These are phyloP conservation scores for Fusarium graminum DNA, from an alignment of 2,329 filamentous ascomycete species.

Conservation along the genomic window DNA sequence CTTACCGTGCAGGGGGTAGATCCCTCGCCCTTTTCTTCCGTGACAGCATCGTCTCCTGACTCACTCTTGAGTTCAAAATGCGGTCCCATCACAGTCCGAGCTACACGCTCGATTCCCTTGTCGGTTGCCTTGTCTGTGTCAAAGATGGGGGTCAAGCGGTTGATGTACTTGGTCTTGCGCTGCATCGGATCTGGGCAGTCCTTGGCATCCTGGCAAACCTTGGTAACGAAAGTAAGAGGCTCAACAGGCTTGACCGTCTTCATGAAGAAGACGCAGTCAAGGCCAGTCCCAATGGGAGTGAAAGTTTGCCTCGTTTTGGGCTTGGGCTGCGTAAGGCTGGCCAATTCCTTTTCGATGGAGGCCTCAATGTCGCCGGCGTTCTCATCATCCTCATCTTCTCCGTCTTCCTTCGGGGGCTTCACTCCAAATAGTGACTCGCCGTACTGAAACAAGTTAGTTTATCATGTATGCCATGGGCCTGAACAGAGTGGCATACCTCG, in stretches of 20 bases:
- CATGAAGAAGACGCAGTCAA: slow-evolving; percentile 75
- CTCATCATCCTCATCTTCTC: slow-evolving; percentile 54
- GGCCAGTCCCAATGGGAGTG: slow-evolving; percentile 64
- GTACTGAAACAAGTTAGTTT: slow-evolving; percentile 63
- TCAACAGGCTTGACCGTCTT: slow-evolving; percentile 68
- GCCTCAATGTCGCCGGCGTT: slow-evolving; percentile 76
- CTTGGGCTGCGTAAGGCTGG: slow-evolving; percentile 61
- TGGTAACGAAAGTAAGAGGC: slow-evolving; percentile 65
- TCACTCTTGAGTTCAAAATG: slow-evolving; percentile 67
- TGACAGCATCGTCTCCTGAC: slow-evolving; percentile 34
- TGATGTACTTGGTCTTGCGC: slow-evolving; percentile 69
- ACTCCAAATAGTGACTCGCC: slow-evolving; percentile 72
- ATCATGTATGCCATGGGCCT: slow-evolving; percentile 1
- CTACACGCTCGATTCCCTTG: slow-evolving; percentile 75
- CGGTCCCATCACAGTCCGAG: slow-evolving; percentile 70
- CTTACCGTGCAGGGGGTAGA: slow-evolving; percentile 59
- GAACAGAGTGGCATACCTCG: slow-evolving; percentile 61
- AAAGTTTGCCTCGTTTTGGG: slow-evolving; percentile 63
- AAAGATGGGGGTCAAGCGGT: slow-evolving; percentile 67
- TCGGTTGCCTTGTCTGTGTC: slow-evolving; percentile 74
- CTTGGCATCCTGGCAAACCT: slow-evolving; percentile 68
- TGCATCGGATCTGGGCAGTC: slow-evolving; percentile 57
- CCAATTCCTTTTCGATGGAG: slow-evolving; percentile 79
- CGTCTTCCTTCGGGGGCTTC: slow-evolving; percentile 52
- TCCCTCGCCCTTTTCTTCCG: slow-evolving; percentile 28